These are phyloP conservation scores for Herpetomonas muscarum DNA, from an alignment of 208 protist species.

Conservation along the genomic window DNA sequence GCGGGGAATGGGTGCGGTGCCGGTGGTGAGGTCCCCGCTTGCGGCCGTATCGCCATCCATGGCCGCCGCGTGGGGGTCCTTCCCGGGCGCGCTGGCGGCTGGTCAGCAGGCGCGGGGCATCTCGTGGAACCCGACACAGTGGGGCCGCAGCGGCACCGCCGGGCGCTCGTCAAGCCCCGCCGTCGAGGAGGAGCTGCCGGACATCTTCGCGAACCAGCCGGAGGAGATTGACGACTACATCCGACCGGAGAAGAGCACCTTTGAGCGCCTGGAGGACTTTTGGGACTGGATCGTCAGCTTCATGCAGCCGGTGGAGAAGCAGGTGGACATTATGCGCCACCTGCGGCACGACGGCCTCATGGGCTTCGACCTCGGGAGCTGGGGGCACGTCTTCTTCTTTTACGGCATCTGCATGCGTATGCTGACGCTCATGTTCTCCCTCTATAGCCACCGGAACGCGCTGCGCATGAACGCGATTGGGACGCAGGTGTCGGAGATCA, in stretches of 20 bases:
- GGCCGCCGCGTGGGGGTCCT: no score
- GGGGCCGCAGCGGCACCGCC: conserved; percentile 22
- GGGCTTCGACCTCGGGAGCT: conserved; percentile 67
- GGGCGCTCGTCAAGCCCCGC: conserved; percentile 30
- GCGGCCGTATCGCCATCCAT: no score
- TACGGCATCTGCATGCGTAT: conserved; percentile 75
- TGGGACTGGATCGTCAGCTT: conserved; percentile 86
- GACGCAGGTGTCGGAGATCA: conserved; percentile 76
- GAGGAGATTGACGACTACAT: conserved; percentile 87
- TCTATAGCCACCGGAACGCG: conserved; percentile 83
- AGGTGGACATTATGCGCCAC: conserved; percentile 76
- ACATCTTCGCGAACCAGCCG: conserved; percentile 81
- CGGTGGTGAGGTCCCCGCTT: no score
- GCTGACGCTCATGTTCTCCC: conserved; percentile 64
- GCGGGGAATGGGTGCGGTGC: no score
- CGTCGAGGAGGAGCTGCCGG: conserved; percentile 80
- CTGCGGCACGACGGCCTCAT: conserved; percentile 68
- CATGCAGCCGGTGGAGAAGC: conserved; percentile 82
- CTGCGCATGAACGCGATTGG: conserved; percentile 74
- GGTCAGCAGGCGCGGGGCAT: conserved; percentile 30
- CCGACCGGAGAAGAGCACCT: conserved; percentile 72
- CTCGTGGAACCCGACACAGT: conserved; percentile 64
- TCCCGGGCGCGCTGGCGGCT: conserved; percentile 6
- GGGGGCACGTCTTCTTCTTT: conserved; percentile 81
- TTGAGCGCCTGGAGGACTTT: conserved; percentile 82